Evolutionary conservation across 2,329 filamentous ascomycete species (phyloP), one percentile per base, ranked within the genome.

Genomic region (Colletotrichum liaoningense): DNA sequence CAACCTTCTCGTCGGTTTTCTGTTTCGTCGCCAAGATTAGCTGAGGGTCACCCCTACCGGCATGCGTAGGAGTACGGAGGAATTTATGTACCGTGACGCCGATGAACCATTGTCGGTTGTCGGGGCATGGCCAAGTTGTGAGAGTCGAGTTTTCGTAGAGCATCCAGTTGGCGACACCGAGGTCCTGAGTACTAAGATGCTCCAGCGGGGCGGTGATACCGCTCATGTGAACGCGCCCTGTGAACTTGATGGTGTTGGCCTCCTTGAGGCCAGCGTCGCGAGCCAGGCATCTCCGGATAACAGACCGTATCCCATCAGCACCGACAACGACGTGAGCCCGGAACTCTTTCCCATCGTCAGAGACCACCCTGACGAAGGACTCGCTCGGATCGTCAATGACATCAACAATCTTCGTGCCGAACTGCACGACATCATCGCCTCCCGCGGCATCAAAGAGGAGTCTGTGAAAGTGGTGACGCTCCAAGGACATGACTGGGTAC

Each of bases 31-130:
- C 42, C 42, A 49, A 49, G 19, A 49, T 49, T 49, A 49, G 42
- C 42, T 49, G 42, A 49, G 42, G 16, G 8, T 1, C 42, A 8
- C 42, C 19, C 42, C 19, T 22, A 49, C 42, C 42, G 42, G 19
- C 8, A 49, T 49, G 42, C 42, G 42, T 9, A 49, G 3, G 42
- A 22, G 19, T 9, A 49, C 42, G 42, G 42, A 49, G 42, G 8
- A 22, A 7, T 49, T n/a, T 49, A 22, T 8, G 19, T 49, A 76
- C 75, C 62, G 73, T 74, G 57, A 77, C 75, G 16, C 75, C 75
- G 69, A 77, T 75, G 46, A 75, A 77, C 74, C 75, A 77, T 60
- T 77, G 75, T 9, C 74, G 59, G 55, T 77, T 75, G 46, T 77
- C 67, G 38, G 65, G 62, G 58, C 74, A 75, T 16, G 75, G 70